Evolutionary conservation across 2,329 filamentous ascomycete genomes (phyloP).

Genomic region (Aspergillus pseudoviridinutans): DNA sequence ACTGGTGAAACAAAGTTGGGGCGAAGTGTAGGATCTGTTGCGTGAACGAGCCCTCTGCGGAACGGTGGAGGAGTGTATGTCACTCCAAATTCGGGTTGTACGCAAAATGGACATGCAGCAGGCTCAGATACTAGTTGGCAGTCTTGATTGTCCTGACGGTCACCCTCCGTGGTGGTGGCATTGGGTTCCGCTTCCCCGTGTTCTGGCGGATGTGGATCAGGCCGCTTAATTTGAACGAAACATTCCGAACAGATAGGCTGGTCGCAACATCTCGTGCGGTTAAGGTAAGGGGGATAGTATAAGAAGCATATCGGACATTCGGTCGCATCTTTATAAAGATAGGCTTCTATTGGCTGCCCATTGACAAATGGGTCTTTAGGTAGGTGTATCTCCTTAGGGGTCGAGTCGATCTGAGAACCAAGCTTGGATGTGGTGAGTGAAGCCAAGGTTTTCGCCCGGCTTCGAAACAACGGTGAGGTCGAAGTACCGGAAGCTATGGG

Average conservation of each 20-base stretch:
- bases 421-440: conserved; percentile 74
- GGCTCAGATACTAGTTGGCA: conserved; percentile 80
- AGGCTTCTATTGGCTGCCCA: conserved; percentile 88
- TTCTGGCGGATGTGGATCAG: conserved; percentile 85
- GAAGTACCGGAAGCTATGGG: conserved; percentile 50
- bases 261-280: conserved; percentile 90
- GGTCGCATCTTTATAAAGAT: conserved; percentile 81
- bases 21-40: conserved; percentile 48
- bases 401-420: conserved; percentile 65
- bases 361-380: conserved; percentile 85
- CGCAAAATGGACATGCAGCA: conserved; percentile 89
- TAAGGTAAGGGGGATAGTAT: conserved; percentile 91
- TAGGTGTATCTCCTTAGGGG: conserved; percentile 72
- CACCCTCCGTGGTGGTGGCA: conserved; percentile 28
- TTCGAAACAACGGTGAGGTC: conserved; percentile 63
- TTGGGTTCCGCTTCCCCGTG: conserved; percentile 54
- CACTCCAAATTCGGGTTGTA: conserved; percentile 92
- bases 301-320: conserved; percentile 98
- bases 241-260: conserved; percentile 97
- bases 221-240: conserved; percentile 96
- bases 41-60: conserved; percentile 73
- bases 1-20: conserved; percentile 63
- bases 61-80: conserved; percentile 89
- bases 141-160: conserved; percentile 39
- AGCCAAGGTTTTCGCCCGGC: conserved; percentile 83